Evolutionary conservation across 495 filamentous ascomycete species (phyloP).

Genomic region (Neurospora sp.): DNA sequence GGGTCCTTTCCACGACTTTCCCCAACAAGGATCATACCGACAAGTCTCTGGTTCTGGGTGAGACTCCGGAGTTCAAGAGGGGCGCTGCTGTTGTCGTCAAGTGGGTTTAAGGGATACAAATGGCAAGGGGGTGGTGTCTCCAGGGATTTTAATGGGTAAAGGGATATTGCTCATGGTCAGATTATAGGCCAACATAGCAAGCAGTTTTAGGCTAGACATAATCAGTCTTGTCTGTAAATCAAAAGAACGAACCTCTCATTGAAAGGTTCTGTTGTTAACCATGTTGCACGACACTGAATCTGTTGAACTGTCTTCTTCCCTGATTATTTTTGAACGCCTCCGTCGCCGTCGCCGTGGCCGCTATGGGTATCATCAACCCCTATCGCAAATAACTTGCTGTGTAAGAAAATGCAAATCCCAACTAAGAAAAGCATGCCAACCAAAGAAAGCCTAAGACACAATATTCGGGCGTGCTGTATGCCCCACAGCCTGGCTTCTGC

Average conservation of each 20-base stretch:
- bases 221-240: background rate
- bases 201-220: background rate
- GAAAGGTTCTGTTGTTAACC: background rate
- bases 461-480: background rate
- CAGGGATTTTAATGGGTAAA: background rate
- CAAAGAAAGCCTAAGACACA: background rate
- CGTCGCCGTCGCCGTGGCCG: conserved; percentile 10
- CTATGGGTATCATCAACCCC: conserved; percentile 14
- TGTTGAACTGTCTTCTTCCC: background rate
- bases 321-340: conserved; percentile 10
- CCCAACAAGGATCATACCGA: conserved; percentile 89
- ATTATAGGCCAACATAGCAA: background rate
- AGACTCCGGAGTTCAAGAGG: conserved; percentile 71
- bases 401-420: background rate
- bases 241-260: background rate
- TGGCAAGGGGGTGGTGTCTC: background rate
- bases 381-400: background rate
- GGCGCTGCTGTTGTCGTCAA: conserved; percentile 82
- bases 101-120: conserved; percentile 45
- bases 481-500: background rate
- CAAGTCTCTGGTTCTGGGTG: conserved; percentile 54
- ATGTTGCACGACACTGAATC: background rate
- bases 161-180: background rate
- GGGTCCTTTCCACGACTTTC: conserved; percentile 89
- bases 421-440: background rate